phyloP scores from a whole-genome alignment of 345 rosid genomes.

The Gossypium rotundifolium region DNA sequence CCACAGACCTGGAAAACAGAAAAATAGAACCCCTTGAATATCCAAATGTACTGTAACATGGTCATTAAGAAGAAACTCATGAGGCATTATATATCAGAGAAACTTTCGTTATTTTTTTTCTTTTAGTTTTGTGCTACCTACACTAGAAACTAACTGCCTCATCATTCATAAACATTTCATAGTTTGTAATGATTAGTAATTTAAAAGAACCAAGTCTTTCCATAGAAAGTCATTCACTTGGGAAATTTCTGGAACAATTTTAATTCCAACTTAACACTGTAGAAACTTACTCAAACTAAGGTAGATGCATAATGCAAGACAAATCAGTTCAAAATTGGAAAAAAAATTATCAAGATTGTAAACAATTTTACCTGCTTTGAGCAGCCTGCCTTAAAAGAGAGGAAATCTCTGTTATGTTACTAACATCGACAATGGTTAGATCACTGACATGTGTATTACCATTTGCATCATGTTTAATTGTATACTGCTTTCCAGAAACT shows the following conservation, averaged over 20 bases:
- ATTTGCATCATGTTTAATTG: conserved; percentile 77
- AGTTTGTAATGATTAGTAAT: too few species aligned
- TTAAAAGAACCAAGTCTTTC: background rate
- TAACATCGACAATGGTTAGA: conserved; percentile 73
- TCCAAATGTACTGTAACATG: background rate
- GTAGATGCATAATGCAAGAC: background rate
- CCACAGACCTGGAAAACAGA: conserved; percentile 59
- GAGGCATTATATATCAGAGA: background rate
- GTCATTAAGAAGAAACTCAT: background rate
- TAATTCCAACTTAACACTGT: background rate
- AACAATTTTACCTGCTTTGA: conserved; percentile 65
- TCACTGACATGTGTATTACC: conserved; percentile 83
- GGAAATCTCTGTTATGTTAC: conserved; percentile 66
- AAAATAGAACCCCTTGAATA: background rate
- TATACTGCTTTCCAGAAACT: conserved; percentile 64
- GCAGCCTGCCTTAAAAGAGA: conserved; percentile 75
- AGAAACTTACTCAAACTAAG: background rate
- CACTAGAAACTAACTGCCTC: background rate
- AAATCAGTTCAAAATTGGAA: background rate
- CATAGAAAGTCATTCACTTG: background rate
- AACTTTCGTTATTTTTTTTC: background rate
- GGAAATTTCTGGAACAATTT: background rate
- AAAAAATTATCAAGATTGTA: background rate
- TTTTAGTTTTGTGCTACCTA: background rate
- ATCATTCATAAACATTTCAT: background rate